A percentile compares a stretch with the other conserved stretches of the same genome.
Conservation (phyloP, 179 eudicot species). For the Silene vulgaris region DNA sequence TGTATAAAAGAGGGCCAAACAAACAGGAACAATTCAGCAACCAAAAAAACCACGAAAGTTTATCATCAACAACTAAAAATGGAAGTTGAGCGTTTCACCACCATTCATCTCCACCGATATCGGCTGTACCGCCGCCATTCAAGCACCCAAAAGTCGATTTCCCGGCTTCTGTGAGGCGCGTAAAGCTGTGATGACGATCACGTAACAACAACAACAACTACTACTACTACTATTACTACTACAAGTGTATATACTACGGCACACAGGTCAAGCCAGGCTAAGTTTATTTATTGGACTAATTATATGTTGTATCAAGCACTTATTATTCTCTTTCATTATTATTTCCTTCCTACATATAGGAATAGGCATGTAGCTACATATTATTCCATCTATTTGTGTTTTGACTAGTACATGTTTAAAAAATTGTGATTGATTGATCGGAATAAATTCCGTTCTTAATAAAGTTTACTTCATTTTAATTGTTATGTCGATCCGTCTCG, state of each 20-base stretch:
- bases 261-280: slow-evolving; percentile 50
- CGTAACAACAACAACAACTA: background rate
- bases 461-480: too few species aligned
- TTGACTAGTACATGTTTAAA: too few species aligned
- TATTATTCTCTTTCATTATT: too few species aligned
- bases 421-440: too few species aligned
- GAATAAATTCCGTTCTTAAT: too few species aligned
- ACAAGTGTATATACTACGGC: slow-evolving; percentile 35
- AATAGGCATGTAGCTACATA: too few species aligned
- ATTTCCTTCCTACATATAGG: too few species aligned
- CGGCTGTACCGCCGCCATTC: slow-evolving; percentile 17
- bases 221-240: too few species aligned
- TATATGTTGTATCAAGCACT: too few species aligned
- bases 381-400: too few species aligned
- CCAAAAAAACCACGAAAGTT: background rate
- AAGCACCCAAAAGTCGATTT: slow-evolving; percentile 12
- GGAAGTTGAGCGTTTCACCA: slow-evolving; percentile 1
- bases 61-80: slow-evolving; percentile 7
- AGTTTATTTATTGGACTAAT: slow-evolving; percentile 11
- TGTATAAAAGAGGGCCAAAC: slow-evolving; percentile 18
- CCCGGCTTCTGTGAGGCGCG: background rate
- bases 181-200: background rate
- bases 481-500: too few species aligned
- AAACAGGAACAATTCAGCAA: slow-evolving; percentile 17
- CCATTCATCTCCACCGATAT: slow-evolving; percentile 14